These are phyloP conservation scores for Bonnemaisonia californica DNA, from an alignment of 31 red algal genomes.

Conservation along the genomic window DNA sequence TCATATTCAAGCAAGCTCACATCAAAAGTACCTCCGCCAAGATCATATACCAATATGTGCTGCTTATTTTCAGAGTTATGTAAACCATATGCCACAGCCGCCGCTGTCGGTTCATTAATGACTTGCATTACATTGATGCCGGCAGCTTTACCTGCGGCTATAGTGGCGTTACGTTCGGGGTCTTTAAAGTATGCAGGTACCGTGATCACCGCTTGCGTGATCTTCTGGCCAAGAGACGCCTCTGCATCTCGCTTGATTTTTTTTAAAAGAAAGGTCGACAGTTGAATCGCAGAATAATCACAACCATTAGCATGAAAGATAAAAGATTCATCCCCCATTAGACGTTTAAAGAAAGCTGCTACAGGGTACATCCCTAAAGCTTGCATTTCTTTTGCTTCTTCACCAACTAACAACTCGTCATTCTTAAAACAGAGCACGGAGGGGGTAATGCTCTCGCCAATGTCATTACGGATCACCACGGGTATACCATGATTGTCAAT, in stretches of 20 bases:
- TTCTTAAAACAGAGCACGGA: not conserved
- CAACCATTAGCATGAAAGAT: conserved; percentile 39
- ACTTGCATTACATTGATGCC: conserved; percentile 49
- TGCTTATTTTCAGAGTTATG: conserved; percentile 11
- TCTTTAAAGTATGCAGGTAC: conserved; percentile 72
- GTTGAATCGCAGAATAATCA: conserved; percentile 41
- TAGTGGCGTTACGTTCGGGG: conserved; percentile 55
- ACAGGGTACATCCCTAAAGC: conserved; percentile 42
- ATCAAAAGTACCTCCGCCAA: conserved; percentile 70
- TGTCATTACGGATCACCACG: not conserved
- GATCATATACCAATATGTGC: conserved; percentile 54
- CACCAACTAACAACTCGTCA: conserved; percentile 3
- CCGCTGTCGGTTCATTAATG: conserved; percentile 67
- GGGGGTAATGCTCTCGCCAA: not conserved
- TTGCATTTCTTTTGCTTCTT: conserved; percentile 41
- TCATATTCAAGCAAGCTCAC: conserved; percentile 36
- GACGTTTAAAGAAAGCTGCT: conserved; percentile 48
- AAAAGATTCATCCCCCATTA: too few species aligned
- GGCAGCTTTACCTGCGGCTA: conserved; percentile 52
- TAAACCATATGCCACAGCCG: conserved; percentile 55
- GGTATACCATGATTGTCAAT: not conserved
- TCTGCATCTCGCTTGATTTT: conserved; percentile 56
- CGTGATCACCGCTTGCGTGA: conserved; percentile 54
- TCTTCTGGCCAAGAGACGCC: conserved; percentile 33
- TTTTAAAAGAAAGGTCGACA: conserved; percentile 35